Percentiles rank a stretch among this genome's conserved stretches.
Conservation (phyloP, 257 asterid genomes). For the Marsdenia floribunda region DNA sequence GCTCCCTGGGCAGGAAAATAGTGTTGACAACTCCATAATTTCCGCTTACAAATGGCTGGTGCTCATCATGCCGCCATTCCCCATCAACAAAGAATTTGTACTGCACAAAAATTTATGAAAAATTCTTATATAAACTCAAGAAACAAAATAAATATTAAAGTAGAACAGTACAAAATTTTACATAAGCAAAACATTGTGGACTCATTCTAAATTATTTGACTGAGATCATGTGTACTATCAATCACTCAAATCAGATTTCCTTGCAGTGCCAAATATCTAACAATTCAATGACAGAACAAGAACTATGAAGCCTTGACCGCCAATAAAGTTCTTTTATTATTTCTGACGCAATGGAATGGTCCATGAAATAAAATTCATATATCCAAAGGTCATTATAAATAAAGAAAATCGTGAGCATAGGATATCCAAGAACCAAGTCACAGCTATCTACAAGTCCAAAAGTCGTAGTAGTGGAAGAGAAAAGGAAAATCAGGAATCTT, state of each 20-base stretch:
- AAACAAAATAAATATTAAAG: not conserved
- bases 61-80: constrained; percentile 81
- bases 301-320: not conserved
- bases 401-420: not conserved
- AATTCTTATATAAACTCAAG: not conserved
- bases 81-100: constrained; percentile 78
- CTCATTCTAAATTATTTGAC: not conserved
- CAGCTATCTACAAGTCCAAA: not conserved
- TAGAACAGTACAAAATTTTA: not conserved
- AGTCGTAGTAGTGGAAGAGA: not conserved
- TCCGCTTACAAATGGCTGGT: constrained; percentile 54
- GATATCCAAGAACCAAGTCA: not conserved
- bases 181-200: not conserved
- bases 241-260: constrained; percentile 2
- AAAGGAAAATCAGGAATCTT: not conserved
- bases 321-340: not conserved
- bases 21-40: constrained; percentile 73
- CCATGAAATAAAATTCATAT: not conserved
- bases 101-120: constrained; percentile 29
- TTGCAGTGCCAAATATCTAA: not conserved
- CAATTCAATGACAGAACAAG: not conserved
- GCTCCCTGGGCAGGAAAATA: constrained; percentile 52
- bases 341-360: not conserved
- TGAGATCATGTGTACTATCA: not conserved
- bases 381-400: not conserved